Base-by-base conservation (phyloP, 768 basidiomycete genomes). In the Rhodotorula paludigena region DNA sequence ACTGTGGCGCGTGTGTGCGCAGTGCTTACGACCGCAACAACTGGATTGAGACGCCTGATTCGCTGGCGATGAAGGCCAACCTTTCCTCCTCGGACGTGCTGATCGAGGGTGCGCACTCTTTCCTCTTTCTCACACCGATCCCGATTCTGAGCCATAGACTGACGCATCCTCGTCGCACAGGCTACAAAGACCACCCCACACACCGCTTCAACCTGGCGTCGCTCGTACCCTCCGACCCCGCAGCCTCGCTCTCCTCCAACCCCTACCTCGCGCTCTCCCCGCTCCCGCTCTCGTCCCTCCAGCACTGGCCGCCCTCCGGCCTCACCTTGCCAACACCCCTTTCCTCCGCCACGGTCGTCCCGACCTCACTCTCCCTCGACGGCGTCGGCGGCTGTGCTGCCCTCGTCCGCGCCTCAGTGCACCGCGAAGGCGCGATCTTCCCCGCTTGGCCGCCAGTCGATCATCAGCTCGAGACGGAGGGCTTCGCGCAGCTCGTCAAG, bases 11-110 rank as follows among this genome's bases (percentile, higher is more conserved):
- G 30, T n/a, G 20, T n/a, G 18, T 25, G 12, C 41, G 60, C 41
- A 66, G 64, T 4, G 53, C 67, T 6, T 74, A 73, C 45, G 74
- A 74, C 49, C 68, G 69, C 41, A 74, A 74, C 61, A 74, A 74
- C 57, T 74, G 74, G 74, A 41, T 62, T 51, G 74, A 74, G 49
- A 74, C 74, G 33, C 62, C 62, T 23, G 68, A 67, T n/a, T 66
- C 64, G 25, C 68, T 68, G 3, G 57, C 42, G 23, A 25, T 60
- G 21, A 64, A 73, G 42, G 32, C 41, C 7, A 48, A 20, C 4
- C 52, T 74, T 8, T 1, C 33, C 5, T 7, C 59, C 1, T 45
- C 55, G 32, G 57, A 63, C 45, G 48, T 74, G 16, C 60, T 74
- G 9, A 64, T 74, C 33, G 74, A 74, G 41, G 74, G 73, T 54